Conservation (phyloP, 2,329 filamentous ascomycete genomes). For the Coleophoma cylindrospora region DNA sequence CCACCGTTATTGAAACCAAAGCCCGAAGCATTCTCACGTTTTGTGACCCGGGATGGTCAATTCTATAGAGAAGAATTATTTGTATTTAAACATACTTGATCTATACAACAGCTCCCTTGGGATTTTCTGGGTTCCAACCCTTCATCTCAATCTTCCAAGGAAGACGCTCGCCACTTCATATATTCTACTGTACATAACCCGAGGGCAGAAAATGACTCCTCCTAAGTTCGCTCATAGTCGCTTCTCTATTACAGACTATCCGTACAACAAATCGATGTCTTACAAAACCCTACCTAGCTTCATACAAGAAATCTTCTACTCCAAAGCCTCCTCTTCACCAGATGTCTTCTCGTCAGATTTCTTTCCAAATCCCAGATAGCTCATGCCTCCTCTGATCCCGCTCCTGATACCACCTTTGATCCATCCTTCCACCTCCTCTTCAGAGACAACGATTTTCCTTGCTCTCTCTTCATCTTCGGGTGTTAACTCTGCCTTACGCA, state of each 20-base stretch:
- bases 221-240: not conserved
- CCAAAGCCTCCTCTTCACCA: slow-evolving; percentile 3
- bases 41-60: too few relatives aligned
- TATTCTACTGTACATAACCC: not conserved
- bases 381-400: slow-evolving; percentile 31
- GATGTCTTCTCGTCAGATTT: slow-evolving; percentile 11
- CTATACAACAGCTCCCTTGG: too few relatives aligned
- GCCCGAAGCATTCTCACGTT: too few relatives aligned
- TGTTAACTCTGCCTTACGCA: slow-evolving; percentile 71
- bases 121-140: too few relatives aligned
- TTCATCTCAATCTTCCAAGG: too few relatives aligned
- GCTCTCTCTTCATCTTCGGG: slow-evolving; percentile 67
- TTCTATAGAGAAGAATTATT: too few relatives aligned
- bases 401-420: slow-evolving; percentile 54
- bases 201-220: not conserved
- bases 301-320: not conserved
- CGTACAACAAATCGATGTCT: not conserved
- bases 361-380: slow-evolving; percentile 14
- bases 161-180: not conserved
- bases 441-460: slow-evolving; percentile 53
- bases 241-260: not conserved
- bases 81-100: too few relatives aligned
- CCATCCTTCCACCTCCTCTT: slow-evolving; percentile 67
- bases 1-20: too few relatives aligned
- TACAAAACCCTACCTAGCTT: slow-evolving; percentile 3